These are phyloP conservation scores for Boletus sensibilis DNA, from an alignment of 768 basidiomycete species.

Conservation along the genomic window DNA sequence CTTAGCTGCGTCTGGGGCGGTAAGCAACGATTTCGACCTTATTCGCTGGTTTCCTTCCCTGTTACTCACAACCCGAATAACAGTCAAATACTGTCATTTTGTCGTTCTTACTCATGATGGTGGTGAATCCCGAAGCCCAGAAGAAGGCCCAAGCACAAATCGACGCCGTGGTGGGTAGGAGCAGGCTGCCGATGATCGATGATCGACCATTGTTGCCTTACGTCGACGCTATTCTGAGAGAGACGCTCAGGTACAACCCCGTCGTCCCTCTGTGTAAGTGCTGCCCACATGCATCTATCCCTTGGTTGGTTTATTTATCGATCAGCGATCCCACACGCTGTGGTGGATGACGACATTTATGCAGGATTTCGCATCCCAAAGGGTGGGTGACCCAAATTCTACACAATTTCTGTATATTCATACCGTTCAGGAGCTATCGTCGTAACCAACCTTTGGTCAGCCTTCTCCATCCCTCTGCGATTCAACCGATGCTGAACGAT, in stretches of 20 bases:
- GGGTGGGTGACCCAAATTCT: conserved; percentile 6
- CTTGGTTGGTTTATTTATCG: neutral
- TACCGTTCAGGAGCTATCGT: conserved; percentile 14
- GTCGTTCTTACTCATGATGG: conserved; percentile 22
- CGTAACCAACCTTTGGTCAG: conserved; percentile 21
- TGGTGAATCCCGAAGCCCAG: conserved; percentile 12
- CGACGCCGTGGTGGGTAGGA: conserved; percentile 14
- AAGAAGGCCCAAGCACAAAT: conserved; percentile 25
- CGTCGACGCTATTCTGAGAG: conserved; percentile 20
- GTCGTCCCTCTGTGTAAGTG: conserved; percentile 17
- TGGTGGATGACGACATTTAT: conserved; percentile 43
- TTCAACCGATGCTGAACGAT: neutral
- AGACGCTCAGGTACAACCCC: conserved; percentile 18
- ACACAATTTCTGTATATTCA: neutral
- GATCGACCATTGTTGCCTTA: conserved; percentile 22
- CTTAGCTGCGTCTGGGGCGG: conserved; percentile 24
- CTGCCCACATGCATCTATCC: neutral
- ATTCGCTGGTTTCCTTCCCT: neutral
- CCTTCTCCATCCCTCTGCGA: neutral
- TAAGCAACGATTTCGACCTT: neutral
- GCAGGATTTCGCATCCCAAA: conserved; percentile 53
- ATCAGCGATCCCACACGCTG: conserved; percentile 31
- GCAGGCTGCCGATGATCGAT: conserved; percentile 13
- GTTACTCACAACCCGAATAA: neutral
- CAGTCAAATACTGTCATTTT: conserved; percentile 27